phyloP scores from a whole-genome alignment of 2,329 filamentous ascomycete species.

The Eutypella sp. region DNA sequence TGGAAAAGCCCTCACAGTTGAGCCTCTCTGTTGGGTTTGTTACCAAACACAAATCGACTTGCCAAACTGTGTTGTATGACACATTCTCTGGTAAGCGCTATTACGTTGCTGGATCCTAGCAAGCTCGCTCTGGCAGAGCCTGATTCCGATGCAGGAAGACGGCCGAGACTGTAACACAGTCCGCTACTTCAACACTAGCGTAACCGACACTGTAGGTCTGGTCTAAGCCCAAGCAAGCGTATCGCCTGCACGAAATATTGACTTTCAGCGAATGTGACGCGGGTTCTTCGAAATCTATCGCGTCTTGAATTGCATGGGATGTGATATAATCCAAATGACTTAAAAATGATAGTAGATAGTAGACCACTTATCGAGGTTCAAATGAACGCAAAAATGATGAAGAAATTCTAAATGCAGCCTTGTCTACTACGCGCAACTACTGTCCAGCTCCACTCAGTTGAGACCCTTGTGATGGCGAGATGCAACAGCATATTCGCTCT shows the following conservation, averaged over 20 bases:
- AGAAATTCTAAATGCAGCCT: too few species aligned
- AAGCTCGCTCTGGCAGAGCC: neutral
- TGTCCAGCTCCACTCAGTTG: too few species aligned
- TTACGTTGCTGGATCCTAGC: neutral
- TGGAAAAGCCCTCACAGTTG: neutral
- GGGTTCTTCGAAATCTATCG: too few species aligned
- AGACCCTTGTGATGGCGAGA: too few species aligned
- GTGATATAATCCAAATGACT: too few species aligned
- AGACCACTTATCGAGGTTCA: too few species aligned
- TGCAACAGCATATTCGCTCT: neutral
- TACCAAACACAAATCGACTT: neutral
- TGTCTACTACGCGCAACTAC: too few species aligned
- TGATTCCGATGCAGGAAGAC: neutral
- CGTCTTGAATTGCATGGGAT: too few species aligned
- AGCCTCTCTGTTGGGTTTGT: neutral
- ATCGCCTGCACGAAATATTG: neutral
- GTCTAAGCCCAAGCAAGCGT: neutral
- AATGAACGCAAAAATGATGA: too few species aligned
- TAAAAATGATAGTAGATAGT: too few species aligned
- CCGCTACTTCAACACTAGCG: neutral
- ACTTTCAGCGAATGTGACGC: neutral
- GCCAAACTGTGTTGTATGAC: neutral
- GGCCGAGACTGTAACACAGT: neutral
- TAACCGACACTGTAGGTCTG: neutral
- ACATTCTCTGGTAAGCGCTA: conserved; percentile 1